Base-by-base conservation (phyloP, 805 yeast species). In the Myxozyma vanderwaltii region DNA sequence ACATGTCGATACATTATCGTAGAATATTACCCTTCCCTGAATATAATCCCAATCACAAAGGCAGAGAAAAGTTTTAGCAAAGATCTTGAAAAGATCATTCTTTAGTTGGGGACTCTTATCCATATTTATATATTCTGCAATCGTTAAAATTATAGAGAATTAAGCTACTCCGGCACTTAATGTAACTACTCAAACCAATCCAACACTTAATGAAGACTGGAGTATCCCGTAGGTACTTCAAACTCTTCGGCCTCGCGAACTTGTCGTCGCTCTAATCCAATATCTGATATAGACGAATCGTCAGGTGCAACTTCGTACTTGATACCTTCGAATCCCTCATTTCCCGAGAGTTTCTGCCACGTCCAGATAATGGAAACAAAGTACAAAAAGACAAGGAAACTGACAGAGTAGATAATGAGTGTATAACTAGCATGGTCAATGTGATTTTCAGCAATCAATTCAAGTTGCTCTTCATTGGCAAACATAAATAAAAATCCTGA, bases 401-500 rank as follows among this genome's bases (percentile, higher is more conserved):
- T 91, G 0, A 88, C 88, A 5, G 91, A 82, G 12, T 84, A 73
- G 3, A 87, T 77, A 4, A 86, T 81, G 74, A 92, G 76, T 38
- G 88, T 81, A 72, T 92, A 92, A 0, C 96, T 83, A 50, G 92
- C 84, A 67, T 88, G 94, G 73, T 89, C 96, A 3, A 96, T 86
- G 1, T 90, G 89, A 65, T 88, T 77, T 65, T 83, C 84, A 54
- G 83, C 75, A 1, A 91, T 89, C 59, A 89, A 75, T 8, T 74
- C 73, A 67, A 92, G 76, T 70, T 91, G 96, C 71, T 92, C 96
- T 71, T 91, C 97, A 63, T 81, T 91, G 23, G 98, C 98, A 27
- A 89, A 83, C 97, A 91, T 91, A 71, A 92, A 92, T 63, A 89
- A 69, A 6, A 87, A 72, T 0, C 98, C 98, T 0, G 92, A 76